Evolutionary conservation across 345 rosid genomes (phyloP), one percentile per base, ranked within the genome.

Genomic region (Atalantia buxifolia): DNA sequence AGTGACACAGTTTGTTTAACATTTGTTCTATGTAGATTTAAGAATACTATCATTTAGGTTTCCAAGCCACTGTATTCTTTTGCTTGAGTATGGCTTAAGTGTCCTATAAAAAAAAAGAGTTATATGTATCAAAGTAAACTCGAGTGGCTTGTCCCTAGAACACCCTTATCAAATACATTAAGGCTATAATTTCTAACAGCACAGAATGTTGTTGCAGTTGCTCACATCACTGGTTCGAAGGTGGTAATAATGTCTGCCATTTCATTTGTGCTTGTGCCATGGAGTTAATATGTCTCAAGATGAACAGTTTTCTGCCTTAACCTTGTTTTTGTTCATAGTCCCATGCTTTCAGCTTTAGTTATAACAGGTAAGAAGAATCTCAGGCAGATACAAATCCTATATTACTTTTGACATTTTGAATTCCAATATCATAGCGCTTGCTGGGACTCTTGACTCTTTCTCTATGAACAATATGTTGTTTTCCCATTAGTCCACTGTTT

Each of bases 171-270:
- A 38, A 9, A 55, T 71, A 19, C 36, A 55, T 12, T 48, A 21
- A 38, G 48, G 67, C 14, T 18, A 9, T 33, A 6, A 50, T 70
- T 33, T 25, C 71, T 79, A 24, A 80, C 80, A n/a, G 75, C 48
- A 12, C n/a, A 74, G 22, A 70, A 60, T 77, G 50, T 33, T 75
- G 50, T 75, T 92, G 92, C 92, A 93, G 98, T 86, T 93, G 88
- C 92, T 95, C 38, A 89, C 91, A 28, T 95, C 98, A 27, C 84
- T 95, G 33, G 86, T 95, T 28, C 86, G 97, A 69, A 90, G 98
- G 79, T 95, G 98, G 98, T 93, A 83, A 88, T 4, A 30, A 25
- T n/a, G 33, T n/a, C 14, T 60, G 42, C 36, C n/a, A 59, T 42
- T 66, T 66, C 12, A 18, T 12, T 9, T 38, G 25, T 53, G 64